Evolutionary conservation across 768 basidiomycete genomes (phyloP), one percentile per base, ranked within the genome.

Genomic region (Pulveroboletus sp.): DNA sequence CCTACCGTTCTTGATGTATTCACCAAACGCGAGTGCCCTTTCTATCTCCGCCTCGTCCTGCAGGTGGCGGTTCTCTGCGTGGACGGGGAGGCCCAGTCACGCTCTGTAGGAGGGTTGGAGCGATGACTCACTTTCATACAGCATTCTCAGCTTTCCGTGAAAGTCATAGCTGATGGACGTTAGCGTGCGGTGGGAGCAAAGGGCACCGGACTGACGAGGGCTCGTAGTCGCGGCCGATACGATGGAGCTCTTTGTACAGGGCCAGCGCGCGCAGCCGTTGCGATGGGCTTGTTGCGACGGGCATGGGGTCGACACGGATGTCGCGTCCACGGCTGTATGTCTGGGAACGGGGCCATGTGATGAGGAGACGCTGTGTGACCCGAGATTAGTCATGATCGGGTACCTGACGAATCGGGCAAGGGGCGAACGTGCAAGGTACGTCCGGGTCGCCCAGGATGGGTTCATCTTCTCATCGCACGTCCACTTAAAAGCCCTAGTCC

Each of bases 1-100:
- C 78, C 54, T 59, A 86, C 90, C 90, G 60, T 88, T 86, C 71
- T 84, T 89, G 68, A 93, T 91, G 57, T 89, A 91, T 64, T 91
- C 89, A 11, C 83, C 86, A 28, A 91, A 68, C 51, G 75, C 77
- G 50, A 91, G 69, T 0, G 89, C 88, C 50, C 76, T 81, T 69
- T 91, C 86, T 46, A 91, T 87, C 53, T 91, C 86, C 17, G 79
- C 75, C 51, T 74, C 73, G 57, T 87, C 79, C 15, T 76, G 82
- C 55, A 92, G 69, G 57, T 75, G 58, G 50, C 77, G 77, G 59
- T 90, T 87, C 68, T 85, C 89, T 90, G 46, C 7, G 21, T 21
- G 21, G 21, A n/a, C n/a, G n/a, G n/a, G n/a, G n/a, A n/a, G 27
- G 27, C 7, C 27, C 27, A 7, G 7, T 27, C 27, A 27, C 7